Evolutionary conservation across 805 yeast species (phyloP), one percentile per base, ranked within the genome.

Genomic region (Wickerhamomyces rabaulensis): DNA sequence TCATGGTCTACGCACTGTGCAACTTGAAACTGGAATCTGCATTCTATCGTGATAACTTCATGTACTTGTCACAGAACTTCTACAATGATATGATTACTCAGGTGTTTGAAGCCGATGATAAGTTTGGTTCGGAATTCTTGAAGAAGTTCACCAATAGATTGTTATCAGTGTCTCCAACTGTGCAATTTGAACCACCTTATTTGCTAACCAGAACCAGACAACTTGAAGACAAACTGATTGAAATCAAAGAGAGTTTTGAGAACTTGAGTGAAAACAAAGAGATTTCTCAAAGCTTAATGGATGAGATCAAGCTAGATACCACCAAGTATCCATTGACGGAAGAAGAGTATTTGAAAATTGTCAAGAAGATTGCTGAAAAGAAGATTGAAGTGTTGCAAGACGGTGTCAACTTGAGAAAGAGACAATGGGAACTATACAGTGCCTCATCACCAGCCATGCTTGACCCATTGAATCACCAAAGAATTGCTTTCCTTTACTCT

Each of bases 151-250:
- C 70, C 16, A 68, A 68, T n/a, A 68, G 88, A 49, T 67, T 80
- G 4, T 66, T 92, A 23, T 87, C 96, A 3, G 76, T 88, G 0
- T 91, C 98, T 2, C 97, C 99, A 0, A 79, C 90, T 44, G 91
- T 91, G 0, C 71, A 75, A 17, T 86, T 87, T 57, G 79, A 82
- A 0, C 66, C 79, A 4, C 99, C 99, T 0, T 72, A 75, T 44
- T 70, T 84, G 10, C 66, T 87, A 39, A 61, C 65, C 29, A 74
- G 74, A 50, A 80, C 84, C 0, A 67, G 88, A 40, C 69, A 67
- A 13, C 62, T 84, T 1, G 87, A 83, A 51, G 49, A 61, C 9
- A 58, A 57, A 1, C 66, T 74, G 43, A 50, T 47, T 22, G 57
- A 40, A 46, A 51, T 52, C 1, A 42, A 61, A 51, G 51, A 62